Conservation (phyloP, 305 asterid species). For the Rubia peregrina region DNA sequence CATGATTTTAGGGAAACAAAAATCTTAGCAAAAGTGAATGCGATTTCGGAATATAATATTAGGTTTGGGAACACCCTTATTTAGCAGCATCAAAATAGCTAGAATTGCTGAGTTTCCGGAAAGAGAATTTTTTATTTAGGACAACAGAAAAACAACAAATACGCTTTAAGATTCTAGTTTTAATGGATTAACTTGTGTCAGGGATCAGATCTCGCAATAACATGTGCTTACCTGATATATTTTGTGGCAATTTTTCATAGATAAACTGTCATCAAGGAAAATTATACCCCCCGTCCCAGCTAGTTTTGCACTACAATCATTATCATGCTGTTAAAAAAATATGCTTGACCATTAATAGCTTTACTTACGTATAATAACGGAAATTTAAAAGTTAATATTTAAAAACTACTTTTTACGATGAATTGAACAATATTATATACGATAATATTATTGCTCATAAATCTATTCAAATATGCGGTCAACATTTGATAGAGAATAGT, state of each 20-base stretch:
- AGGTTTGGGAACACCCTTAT: constrained; percentile 90
- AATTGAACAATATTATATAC: too few species aligned
- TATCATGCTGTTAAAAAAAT: too few species aligned
- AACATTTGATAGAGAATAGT: too few species aligned
- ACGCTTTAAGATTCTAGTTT: not conserved
- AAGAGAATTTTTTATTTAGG: constrained; percentile 11
- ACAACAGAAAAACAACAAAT: not conserved
- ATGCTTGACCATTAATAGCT: too few species aligned
- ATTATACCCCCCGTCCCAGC: too few species aligned
- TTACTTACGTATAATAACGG: too few species aligned
- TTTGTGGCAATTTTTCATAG: constrained; percentile 74
- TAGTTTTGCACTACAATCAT: too few species aligned
- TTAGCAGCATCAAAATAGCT: constrained; percentile 77
- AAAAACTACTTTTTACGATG: too few species aligned
- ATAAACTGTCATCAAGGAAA: constrained; percentile 52
- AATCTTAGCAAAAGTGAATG: constrained; percentile 27
- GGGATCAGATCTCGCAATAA: constrained; percentile 77
- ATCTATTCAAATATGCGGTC: too few species aligned
- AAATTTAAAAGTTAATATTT: too few species aligned
- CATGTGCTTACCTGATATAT: constrained; percentile 82
- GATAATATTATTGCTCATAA: too few species aligned
- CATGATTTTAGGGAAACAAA: not conserved
- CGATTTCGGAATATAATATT: constrained; percentile 93
- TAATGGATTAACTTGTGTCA: constrained; percentile 64
- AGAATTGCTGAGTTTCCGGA: constrained; percentile 89